Evolutionary conservation across 352 stramenopile genomes (phyloP).

Genomic region (Phytopythium sindhum): DNA sequence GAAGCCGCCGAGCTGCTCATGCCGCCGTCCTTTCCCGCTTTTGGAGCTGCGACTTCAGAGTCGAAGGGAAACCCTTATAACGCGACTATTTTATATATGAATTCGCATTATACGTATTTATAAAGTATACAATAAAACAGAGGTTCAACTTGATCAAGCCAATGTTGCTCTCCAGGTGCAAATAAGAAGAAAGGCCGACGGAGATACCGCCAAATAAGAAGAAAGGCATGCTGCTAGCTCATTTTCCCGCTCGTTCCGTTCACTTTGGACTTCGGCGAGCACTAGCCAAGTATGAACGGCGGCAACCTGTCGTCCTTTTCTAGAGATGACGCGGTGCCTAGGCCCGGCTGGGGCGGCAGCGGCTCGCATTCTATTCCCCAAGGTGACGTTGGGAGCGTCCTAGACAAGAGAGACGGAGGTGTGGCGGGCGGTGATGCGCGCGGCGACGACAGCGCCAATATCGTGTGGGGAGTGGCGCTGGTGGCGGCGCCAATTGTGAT

Average conservation of each 20-base stretch:
- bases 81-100: neutral
- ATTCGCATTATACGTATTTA: neutral
- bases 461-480: slow-evolving; percentile 5
- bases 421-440: neutral
- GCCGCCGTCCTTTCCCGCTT: neutral
- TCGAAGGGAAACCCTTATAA: neutral
- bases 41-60: neutral
- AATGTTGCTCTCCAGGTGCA: neutral
- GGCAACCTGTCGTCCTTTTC: neutral
- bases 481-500: slow-evolving; percentile 4
- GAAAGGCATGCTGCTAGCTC: neutral
- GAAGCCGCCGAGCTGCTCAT: slow-evolving; percentile 5
- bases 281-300: neutral
- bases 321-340: neutral
- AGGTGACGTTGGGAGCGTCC: neutral
- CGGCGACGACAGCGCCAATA: slow-evolving; percentile 1
- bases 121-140: neutral
- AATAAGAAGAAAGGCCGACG: slow-evolving; percentile 1
- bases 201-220: neutral
- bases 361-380: neutral
- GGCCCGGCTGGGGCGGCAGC: neutral
- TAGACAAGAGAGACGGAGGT: neutral
- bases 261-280: neutral
- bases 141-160: neutral
- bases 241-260: neutral